Conservation (phyloP, 2,329 filamentous ascomycete species). For the Beauveria scarabaeidicola region DNA sequence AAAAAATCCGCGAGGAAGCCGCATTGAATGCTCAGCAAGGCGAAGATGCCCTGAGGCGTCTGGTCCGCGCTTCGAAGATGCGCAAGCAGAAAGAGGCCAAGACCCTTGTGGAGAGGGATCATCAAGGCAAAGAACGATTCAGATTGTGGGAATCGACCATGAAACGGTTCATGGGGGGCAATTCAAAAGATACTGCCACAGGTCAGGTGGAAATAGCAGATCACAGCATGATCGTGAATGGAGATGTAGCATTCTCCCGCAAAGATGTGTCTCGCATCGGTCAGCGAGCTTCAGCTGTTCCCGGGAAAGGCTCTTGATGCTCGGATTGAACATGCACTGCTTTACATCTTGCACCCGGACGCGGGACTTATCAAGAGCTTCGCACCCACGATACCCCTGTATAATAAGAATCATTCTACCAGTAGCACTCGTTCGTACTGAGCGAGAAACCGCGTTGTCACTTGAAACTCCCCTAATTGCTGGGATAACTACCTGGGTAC, state of each 20-base stretch:
- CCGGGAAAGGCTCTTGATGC: background rate
- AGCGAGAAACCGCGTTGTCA: too few relatives aligned
- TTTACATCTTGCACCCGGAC: background rate
- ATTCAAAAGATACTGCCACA: conserved; percentile 23
- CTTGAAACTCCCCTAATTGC: too few relatives aligned
- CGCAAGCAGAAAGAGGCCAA: conserved; percentile 57
- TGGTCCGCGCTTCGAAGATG: conserved; percentile 55
- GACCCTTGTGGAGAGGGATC: conserved; percentile 43
- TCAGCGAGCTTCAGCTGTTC: conserved; percentile 26
- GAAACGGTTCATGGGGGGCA: conserved; percentile 40
- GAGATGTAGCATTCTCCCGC: conserved; percentile 43
- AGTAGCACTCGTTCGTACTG: too few relatives aligned
- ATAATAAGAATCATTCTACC: too few relatives aligned
- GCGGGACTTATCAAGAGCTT: background rate
- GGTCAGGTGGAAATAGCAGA: conserved; percentile 47
- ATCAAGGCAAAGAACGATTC: conserved; percentile 45
- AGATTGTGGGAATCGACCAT: conserved; percentile 54
- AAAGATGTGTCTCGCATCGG: conserved; percentile 43
- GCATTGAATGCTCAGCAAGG: conserved; percentile 52
- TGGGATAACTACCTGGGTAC: too few relatives aligned
- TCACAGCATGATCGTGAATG: conserved; percentile 57
- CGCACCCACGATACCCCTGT: background rate
- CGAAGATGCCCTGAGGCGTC: conserved; percentile 50
- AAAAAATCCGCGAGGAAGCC: conserved; percentile 52
- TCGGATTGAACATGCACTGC: background rate